phyloP scores from a whole-genome alignment of 352 stramenopile genomes.

The Phytophthora litchii region DNA sequence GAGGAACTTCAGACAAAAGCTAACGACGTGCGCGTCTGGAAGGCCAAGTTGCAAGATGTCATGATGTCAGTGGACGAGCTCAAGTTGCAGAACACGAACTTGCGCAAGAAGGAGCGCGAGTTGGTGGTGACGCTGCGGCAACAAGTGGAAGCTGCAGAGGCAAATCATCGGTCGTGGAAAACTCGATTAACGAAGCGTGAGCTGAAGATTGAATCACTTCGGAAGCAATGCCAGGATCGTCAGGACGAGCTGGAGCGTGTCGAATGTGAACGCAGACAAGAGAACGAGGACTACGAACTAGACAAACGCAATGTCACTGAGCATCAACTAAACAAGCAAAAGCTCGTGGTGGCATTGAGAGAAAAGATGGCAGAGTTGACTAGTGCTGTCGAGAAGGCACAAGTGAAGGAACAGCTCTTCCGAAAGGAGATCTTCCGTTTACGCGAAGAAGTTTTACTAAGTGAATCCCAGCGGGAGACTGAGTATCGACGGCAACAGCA shows the following conservation, averaged over 20 bases:
- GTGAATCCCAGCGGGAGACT: slow-evolving; percentile 60
- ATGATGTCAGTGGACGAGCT: slow-evolving; percentile 40
- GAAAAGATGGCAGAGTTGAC: slow-evolving; percentile 31
- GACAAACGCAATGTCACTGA: slow-evolving; percentile 29
- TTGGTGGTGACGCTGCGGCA: slow-evolving; percentile 21
- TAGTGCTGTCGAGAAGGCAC: slow-evolving; percentile 42
- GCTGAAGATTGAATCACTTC: slow-evolving; percentile 39
- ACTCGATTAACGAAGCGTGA: slow-evolving; percentile 36
- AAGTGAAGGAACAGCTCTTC: slow-evolving; percentile 52
- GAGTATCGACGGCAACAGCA: slow-evolving; percentile 58
- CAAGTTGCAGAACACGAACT: slow-evolving; percentile 35
- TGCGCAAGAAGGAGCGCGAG: slow-evolving; percentile 33
- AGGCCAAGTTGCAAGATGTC: slow-evolving; percentile 47
- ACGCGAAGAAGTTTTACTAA: slow-evolving; percentile 64
- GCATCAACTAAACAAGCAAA: slow-evolving; percentile 44
- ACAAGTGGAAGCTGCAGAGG: slow-evolving; percentile 30
- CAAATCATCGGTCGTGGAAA: slow-evolving; percentile 33
- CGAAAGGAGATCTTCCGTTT: slow-evolving; percentile 58
- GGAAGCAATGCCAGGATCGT: slow-evolving; percentile 36
- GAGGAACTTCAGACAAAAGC: slow-evolving; percentile 25
- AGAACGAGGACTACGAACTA: slow-evolving; percentile 24
- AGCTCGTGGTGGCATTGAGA: slow-evolving; percentile 31
- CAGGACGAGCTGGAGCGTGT: slow-evolving; percentile 24
- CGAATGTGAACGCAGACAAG: slow-evolving; percentile 24
- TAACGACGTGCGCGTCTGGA: slow-evolving; percentile 46